Percentiles rank a stretch among this genome's conserved stretches.
Conservation (phyloP, 1,284 basidiomycete species). For the Rhodotorula glutinis region DNA sequence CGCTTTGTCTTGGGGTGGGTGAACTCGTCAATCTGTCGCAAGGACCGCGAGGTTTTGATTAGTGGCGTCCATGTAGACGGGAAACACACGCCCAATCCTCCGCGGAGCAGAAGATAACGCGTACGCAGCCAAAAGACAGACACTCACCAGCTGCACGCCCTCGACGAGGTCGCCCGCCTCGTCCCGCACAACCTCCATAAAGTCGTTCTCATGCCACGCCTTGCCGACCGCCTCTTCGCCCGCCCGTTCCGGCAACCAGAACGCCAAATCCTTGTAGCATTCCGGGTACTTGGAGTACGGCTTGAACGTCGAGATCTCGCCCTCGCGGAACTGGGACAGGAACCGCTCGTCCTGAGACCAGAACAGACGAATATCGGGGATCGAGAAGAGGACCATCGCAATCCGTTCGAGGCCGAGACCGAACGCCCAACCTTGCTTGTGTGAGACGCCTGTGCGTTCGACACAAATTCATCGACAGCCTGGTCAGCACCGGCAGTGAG, state of each 20-base stretch:
- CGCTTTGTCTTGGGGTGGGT: constrained; percentile 81
- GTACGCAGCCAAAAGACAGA: background rate
- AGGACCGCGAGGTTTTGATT: background rate
- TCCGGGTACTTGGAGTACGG: constrained; percentile 86
- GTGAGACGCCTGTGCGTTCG: constrained; percentile 59
- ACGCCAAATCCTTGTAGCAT: constrained; percentile 85
- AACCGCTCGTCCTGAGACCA: constrained; percentile 92
- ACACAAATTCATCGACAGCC: no score
- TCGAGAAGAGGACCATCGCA: constrained; percentile 95
- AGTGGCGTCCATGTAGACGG: background rate
- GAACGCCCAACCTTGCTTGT: constrained; percentile 96
- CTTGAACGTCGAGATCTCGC: constrained; percentile 74
- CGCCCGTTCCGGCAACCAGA: constrained; percentile 66
- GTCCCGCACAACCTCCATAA: constrained; percentile 91
- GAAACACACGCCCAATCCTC: background rate
- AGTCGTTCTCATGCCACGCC: constrained; percentile 86
- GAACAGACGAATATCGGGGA: constrained; percentile 98
- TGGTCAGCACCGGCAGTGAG: constrained; percentile 3
- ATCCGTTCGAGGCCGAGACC: constrained; percentile 96
- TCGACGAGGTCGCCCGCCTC: constrained; percentile 88
- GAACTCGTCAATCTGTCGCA: constrained; percentile 79
- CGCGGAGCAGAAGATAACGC: background rate
- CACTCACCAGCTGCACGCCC: constrained; percentile 73
- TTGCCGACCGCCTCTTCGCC: constrained; percentile 5
- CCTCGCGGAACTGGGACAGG: constrained; percentile 74